Conservation (phyloP, 192 early-diverging fungal genomes). For the Linnemannia zychae region DNA sequence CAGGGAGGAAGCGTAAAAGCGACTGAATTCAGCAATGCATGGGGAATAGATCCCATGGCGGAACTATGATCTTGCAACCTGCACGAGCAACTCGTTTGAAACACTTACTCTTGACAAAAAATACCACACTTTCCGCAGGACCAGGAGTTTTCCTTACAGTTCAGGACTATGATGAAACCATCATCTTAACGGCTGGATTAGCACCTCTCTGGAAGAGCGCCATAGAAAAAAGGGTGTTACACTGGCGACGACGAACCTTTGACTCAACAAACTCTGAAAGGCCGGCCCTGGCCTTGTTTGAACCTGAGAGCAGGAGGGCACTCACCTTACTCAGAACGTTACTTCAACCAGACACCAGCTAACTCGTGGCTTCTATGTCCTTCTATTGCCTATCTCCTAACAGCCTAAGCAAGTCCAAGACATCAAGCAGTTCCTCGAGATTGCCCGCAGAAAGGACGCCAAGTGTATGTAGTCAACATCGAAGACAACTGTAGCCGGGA, state of each 20-base stretch:
- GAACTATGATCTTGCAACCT: conserved; percentile 28
- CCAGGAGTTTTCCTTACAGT: not conserved
- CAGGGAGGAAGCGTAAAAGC: not conserved
- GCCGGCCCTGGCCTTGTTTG: too few species aligned
- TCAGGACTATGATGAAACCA: not conserved
- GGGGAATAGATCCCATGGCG: conserved; percentile 14
- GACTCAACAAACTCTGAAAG: not conserved
- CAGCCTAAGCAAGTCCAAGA: conserved; percentile 98
- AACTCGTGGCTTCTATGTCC: not conserved
- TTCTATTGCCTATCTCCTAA: not conserved
- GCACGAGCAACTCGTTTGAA: not conserved
- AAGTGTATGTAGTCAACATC: conserved; percentile 72
- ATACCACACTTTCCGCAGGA: not conserved
- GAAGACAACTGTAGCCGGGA: not conserved
- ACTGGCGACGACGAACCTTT: conserved; percentile 24
- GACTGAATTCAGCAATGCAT: not conserved
- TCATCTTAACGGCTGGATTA: not conserved
- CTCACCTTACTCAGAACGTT: not conserved
- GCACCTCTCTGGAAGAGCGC: not conserved
- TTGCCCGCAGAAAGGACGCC: conserved; percentile 97
- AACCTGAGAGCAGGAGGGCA: not conserved
- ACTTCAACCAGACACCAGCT: not conserved
- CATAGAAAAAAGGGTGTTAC: not conserved
- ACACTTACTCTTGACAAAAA: not conserved
- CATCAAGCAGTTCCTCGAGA: conserved; percentile 98